phyloP scores from a whole-genome alignment of 2,329 filamentous ascomycete genomes.

The Fusarium secorum region DNA sequence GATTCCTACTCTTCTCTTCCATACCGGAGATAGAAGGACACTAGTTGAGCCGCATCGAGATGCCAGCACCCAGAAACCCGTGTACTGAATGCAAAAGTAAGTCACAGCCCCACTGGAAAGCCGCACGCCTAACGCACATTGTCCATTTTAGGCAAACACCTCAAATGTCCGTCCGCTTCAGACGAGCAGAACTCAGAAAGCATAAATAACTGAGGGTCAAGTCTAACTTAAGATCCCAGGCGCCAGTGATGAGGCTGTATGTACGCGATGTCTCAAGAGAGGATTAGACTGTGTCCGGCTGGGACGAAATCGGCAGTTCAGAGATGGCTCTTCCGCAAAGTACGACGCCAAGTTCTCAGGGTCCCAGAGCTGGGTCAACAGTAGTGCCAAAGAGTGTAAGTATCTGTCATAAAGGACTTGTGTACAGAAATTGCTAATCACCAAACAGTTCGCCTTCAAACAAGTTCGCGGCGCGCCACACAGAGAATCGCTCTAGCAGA shows the following conservation, averaged over 20 bases:
- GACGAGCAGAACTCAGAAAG: too few species aligned
- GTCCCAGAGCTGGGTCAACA: slow-evolving; percentile 33
- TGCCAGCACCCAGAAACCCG: slow-evolving; percentile 26
- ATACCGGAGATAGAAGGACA: accelerated
- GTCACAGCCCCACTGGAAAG: too few species aligned
- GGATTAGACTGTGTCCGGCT: slow-evolving; percentile 21
- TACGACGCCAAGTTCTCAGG: slow-evolving; percentile 35
- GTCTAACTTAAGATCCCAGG: too few species aligned
- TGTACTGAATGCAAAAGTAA: slow-evolving; percentile 34
- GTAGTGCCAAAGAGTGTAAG: slow-evolving; percentile 33
- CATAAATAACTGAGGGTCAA: too few species aligned
- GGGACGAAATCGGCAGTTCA: slow-evolving; percentile 16
- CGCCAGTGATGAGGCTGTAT: slow-evolving; percentile 4
- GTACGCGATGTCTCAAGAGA: slow-evolving; percentile 15
- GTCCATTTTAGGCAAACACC: slow-evolving; percentile 23
- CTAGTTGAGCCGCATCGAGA: background rate
- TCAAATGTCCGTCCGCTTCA: background rate
- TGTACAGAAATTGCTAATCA: accelerated
- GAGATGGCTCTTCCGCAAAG: slow-evolving; percentile 34
- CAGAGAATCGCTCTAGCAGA: slow-evolving; percentile 13
- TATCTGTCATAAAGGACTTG: accelerated
- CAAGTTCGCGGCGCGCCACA: background rate
- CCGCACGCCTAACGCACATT: background rate
- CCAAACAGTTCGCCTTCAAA: slow-evolving; percentile 27
- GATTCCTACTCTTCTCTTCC: background rate